Evolutionary conservation across 441 rosid species (phyloP), one percentile per base, ranked within the genome.

Genomic region (Viola pubescens): DNA sequence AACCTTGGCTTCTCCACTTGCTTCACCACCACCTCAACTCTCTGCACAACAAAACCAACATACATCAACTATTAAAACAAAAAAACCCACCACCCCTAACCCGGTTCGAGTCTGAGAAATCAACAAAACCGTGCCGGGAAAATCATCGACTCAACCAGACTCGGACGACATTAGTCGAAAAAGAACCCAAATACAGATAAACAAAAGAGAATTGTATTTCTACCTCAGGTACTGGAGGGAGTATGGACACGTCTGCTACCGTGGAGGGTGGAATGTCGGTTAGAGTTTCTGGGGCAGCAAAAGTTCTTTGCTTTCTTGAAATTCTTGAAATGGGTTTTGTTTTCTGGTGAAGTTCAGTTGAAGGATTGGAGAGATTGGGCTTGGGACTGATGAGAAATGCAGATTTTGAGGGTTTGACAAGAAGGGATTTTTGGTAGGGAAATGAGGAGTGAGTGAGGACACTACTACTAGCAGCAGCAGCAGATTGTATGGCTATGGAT

Each of bases 1-100:
- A 87, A 73, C 70, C 89, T 80, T 19, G 91, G 81, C 59, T 79
- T 87, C 73, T 77, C 78, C 76, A 75, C 61, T 67, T 73, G 81
- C 69, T 82, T 81, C 75, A 79, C 88, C 53, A 42, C 56, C 64
- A 70, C 83, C 66, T 72, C 74, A 55, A 57, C 71, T 58, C 68
- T 76, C 85, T 76, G 74, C 69, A 73, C 68, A 46, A 73, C 68
- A 46, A 73, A 13, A 40, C 46, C 45, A 58, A 59, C 16, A 56
- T 48, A 61, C 34, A 26, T 26, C 34, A 26, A 26, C 34, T 26
- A 26, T 26, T 26, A 26, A 26, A 19, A 19, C 26, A n/a, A 19
- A 19, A 19, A 19, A 26, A 26, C 34, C 34, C 34, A 26, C 34
- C 34, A 26, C 34, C 34, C 34, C 34, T 26, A 26, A 26, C 34